phyloP scores from a whole-genome alignment of 352 stramenopile species.

The Albugo candida region DNA sequence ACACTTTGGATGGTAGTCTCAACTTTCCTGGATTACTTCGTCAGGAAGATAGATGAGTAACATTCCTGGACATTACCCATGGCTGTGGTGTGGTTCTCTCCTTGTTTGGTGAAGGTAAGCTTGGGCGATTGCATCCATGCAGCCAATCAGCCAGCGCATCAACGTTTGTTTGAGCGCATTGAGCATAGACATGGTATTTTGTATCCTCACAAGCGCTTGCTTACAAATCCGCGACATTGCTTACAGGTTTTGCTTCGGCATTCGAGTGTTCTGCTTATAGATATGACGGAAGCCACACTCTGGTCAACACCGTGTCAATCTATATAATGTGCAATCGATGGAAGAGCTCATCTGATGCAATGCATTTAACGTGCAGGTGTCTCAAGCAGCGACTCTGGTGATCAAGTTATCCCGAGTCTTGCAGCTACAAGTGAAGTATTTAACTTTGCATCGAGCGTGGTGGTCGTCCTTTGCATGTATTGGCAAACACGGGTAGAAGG shows the following conservation, averaged over 20 bases:
- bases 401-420: conserved; percentile 49
- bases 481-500: conserved; percentile 77
- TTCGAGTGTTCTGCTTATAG: conserved; percentile 77
- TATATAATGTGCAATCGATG: conserved; percentile 45
- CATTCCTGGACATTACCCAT: conserved; percentile 63
- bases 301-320: conserved; percentile 70
- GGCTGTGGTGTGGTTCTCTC: conserved; percentile 55
- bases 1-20: too few species aligned
- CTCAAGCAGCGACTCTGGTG: conserved; percentile 22
- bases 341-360: conserved; percentile 27
- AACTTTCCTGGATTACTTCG: too few species aligned
- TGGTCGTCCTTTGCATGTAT: conserved; percentile 61
- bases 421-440: conserved; percentile 36
- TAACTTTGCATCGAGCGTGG: conserved; percentile 66
- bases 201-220: conserved; percentile 55
- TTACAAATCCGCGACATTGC: conserved; percentile 49
- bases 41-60: conserved; percentile 21
- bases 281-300: conserved; percentile 72
- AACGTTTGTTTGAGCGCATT: conserved; percentile 30
- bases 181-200: conserved; percentile 65
- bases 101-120: conserved; percentile 66
- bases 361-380: conserved; percentile 62
- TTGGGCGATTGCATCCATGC: conserved; percentile 31
- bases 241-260: conserved; percentile 44
- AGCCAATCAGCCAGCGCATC: conserved; percentile 25